Evolutionary conservation across 1,284 basidiomycete species (phyloP), one percentile per base, ranked within the genome.

Genomic region (Microbotryum silenes-acaulis): DNA sequence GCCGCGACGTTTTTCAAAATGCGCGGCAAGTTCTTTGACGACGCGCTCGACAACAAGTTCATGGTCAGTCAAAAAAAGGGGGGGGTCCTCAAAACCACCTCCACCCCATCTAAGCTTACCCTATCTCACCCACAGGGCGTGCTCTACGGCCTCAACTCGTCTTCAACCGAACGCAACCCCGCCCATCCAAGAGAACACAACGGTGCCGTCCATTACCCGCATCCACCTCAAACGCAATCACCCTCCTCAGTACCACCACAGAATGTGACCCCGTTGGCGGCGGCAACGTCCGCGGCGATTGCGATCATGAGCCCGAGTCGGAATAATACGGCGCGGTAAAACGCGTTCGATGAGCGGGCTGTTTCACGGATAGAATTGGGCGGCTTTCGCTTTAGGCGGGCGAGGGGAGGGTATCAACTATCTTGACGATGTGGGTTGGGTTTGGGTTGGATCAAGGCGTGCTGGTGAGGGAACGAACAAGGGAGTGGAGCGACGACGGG

Each of bases 1-100:
- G 86, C 91, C 2, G 85, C 85, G 7, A 91, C 90, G 0, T 97
- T 97, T 78, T 97, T 97, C 86, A 89, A 92, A 76, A 90, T 97
- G 83, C 85, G 89, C 42, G 85, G 90, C 70, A 78, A 87, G 49
- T 97, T 92, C 79, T 97, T 97, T 78, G 83, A 87, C 65, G 88
- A 91, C 73, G 78, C 82, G 46, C 83, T 97, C 60, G 89, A 96
- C 50, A 42, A 55, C 9, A 69, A 69, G 49, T 64, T 62, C 52
- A 69, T 69, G 67, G 67, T 61, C 18, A 31, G 60, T 37, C 4
- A 3, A 29, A 31, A 31, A 31, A 23, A 23, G 23, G 23, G 23
- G 23, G 23, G 23, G 23, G 23, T 23, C 23, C 23, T 2, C 23
- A 23, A 23, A 23, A 1, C 23, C 23, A 23, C 23, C 23, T 2